Conservation (phyloP, 2,329 filamentous ascomycete species). For the Colletotrichum tofieldiae region DNA sequence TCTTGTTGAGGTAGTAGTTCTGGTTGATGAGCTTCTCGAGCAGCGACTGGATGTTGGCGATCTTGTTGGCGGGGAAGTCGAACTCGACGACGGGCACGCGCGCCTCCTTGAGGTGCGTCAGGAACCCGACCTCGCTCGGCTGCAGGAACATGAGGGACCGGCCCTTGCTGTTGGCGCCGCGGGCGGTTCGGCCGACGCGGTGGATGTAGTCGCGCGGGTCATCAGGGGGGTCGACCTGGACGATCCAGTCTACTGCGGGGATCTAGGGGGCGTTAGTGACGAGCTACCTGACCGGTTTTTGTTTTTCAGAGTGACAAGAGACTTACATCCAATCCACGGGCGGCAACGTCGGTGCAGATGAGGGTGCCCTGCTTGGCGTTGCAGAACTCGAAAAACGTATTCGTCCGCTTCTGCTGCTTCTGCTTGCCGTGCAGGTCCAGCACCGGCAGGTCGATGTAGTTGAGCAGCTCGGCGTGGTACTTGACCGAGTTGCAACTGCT, state of each 20-base stretch:
- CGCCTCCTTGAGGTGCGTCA: constrained; percentile 91
- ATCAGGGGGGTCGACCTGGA: constrained; percentile 96
- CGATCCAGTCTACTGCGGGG: constrained; percentile 88
- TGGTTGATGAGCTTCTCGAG: constrained; percentile 94
- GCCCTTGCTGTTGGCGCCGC: constrained; percentile 87
- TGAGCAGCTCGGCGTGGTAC: constrained; percentile 95
- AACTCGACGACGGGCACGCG: constrained; percentile 96
- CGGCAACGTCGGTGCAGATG: constrained; percentile 97
- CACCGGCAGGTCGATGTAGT: constrained; percentile 96
- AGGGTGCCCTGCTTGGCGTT: constrained; percentile 85
- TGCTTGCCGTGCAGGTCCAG: constrained; percentile 93
- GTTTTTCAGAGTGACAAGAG: background rate
- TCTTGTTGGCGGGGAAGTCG: constrained; percentile 93
- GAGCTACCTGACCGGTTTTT: background rate
- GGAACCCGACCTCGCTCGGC: constrained; percentile 92
- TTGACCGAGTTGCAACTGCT: constrained; percentile 94
- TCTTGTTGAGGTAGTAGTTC: constrained; percentile 98
- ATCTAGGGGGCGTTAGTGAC: constrained; percentile 15
- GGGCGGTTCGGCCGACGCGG: constrained; percentile 93
- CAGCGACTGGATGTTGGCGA: constrained; percentile 90
- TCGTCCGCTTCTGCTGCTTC: constrained; percentile 99
- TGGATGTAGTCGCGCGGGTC: constrained; percentile 94
- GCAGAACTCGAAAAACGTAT: constrained; percentile 96
- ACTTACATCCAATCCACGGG: constrained; percentile 88
- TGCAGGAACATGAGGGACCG: constrained; percentile 94